Base-by-base conservation (phyloP, 352 stramenopile species). In the Blastocystis sp. region DNA sequence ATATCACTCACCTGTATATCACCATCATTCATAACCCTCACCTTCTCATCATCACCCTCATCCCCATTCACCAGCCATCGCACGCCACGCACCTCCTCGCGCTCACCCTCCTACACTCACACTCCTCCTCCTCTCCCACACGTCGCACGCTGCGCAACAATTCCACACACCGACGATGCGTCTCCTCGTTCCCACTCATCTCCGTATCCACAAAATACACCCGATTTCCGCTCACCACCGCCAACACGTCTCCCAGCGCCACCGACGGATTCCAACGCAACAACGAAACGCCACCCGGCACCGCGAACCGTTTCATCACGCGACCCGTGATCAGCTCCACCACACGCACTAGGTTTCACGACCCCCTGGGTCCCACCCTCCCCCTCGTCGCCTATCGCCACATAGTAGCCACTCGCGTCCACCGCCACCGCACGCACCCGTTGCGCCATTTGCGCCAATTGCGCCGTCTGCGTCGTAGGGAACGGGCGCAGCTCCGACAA, bases 401-500 rank as follows among this genome's bases (percentile, higher is more conserved):
- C 81, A 87, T 97, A 99, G 89, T 99, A 94, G n/a, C 96, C 96
- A 87, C 94, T 93, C 16, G 94, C 94, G 88, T 96, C 94, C 46
- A 98, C 92, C 34, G 90, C 91, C 36, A 99, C 88, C 69, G 92
- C 96, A 11, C 94, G 92, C 85, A 98, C 93, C 76, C 93, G 91
- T 16, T 91, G 92, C 29, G 89, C 92, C 86, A 97, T 93, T 72
- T 93, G 36, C 32, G 92, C 90, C 87, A 94, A 96, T 1, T 91
- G 86, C n/a, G 96, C 88, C 88, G 87, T 92, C 87, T 93, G 91
- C 53, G 92, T 94, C 87, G 96, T 99, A 1, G 97, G 97, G 90
- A 98, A 99, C 16, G 97, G 97, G 76, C 94, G 92, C 71, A 99
- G 89, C 86, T 99, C 96, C 71, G 91, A 92, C 8, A 96, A 93